phyloP scores from a whole-genome alignment of 129 eudicot genomes.

The Pseudognaphalium luteoalbum region DNA sequence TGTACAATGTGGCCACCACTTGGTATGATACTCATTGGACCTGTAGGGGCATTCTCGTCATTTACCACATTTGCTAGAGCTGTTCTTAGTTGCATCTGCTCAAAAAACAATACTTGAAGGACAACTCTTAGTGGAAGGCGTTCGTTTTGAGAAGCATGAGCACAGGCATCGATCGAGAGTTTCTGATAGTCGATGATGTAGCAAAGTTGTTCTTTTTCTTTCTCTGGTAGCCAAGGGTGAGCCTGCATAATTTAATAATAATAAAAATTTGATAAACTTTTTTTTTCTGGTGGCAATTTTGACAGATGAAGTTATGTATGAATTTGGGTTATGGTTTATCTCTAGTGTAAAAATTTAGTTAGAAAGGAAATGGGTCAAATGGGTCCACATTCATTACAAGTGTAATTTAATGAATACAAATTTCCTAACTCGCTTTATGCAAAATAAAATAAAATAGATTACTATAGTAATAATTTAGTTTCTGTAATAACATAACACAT shows the following conservation, averaged over 20 bases:
- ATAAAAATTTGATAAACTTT: neutral
- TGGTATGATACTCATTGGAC: constrained; percentile 29
- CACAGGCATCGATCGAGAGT: constrained; percentile 92
- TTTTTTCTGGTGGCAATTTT: neutral
- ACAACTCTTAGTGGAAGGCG: constrained; percentile 78
- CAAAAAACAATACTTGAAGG: constrained; percentile 86
- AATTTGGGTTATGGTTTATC: neutral
- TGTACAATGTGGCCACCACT: constrained; percentile 56
- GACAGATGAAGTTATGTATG: neutral
- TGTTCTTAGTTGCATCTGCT: constrained; percentile 77
- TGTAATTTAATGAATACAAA: neutral
- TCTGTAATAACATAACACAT: neutral
- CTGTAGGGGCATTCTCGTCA: constrained; percentile 52
- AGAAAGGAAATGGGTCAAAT: neutral
- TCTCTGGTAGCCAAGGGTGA: constrained; percentile 79
- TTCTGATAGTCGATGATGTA: constrained; percentile 71
- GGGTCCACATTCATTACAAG: neutral
- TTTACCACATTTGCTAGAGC: constrained; percentile 59
- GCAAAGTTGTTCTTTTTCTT: constrained; percentile 81
- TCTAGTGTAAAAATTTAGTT: neutral
- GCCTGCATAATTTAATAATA: constrained; percentile 47
- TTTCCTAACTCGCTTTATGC: neutral
- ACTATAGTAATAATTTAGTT: neutral
- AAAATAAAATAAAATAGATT: no score
- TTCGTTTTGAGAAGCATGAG: constrained; percentile 87